Evolutionary conservation across 2,329 filamentous ascomycete genomes (phyloP), one percentile per base, ranked within the genome.

Genomic region (Ophiocordyceps camponoti-floridani): DNA sequence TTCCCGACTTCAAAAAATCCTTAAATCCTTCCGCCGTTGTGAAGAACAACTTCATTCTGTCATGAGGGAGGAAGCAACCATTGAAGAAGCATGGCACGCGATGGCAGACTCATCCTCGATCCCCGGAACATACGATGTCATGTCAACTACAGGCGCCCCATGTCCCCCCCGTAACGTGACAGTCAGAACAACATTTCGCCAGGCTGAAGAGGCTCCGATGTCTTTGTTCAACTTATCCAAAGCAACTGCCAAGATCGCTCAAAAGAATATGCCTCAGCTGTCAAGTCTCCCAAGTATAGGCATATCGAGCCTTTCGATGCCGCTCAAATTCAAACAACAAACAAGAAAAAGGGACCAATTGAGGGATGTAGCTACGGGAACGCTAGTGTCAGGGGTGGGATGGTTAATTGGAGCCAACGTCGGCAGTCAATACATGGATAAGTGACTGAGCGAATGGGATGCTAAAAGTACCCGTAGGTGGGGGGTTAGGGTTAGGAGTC

Each of bases 21-120:
- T 91, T 3, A 79, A 77, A 43, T 78, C 76, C 1, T 91, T 83
- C 67, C 75, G 82, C 12, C 72, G 81, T 41, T 87, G 82, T 50
- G 84, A 93, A 55, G 80, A 85, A 53, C 82, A 89, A 56, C 74
- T 85, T 43, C 79, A 79, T 43, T 69, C 70, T 0, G 69, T 82
- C 3, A 67, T 84, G 13, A 72, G 72, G 43, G 72, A 77, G 31
- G 83, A 89, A 53, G 73, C 74, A 4, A 75, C 73, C 45, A 73
- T 73, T 40, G 84, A 86, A 54, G 66, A 71, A n/a, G 77, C 74
- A 2, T 86, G 82, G 71, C 80, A 86, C 54, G 71, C 76, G 12
- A 69, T 71, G 14, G 79, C 72, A 1, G 78, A 84, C 51, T 23
- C 5, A 23, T 23, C 23, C 3, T 3, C 23, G 5, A 67, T 77